Percentiles rank a stretch among this genome's conserved stretches.
phyloP scores from a whole-genome alignment of 495 filamentous ascomycete species.

The Amniculicola lignicola region DNA sequence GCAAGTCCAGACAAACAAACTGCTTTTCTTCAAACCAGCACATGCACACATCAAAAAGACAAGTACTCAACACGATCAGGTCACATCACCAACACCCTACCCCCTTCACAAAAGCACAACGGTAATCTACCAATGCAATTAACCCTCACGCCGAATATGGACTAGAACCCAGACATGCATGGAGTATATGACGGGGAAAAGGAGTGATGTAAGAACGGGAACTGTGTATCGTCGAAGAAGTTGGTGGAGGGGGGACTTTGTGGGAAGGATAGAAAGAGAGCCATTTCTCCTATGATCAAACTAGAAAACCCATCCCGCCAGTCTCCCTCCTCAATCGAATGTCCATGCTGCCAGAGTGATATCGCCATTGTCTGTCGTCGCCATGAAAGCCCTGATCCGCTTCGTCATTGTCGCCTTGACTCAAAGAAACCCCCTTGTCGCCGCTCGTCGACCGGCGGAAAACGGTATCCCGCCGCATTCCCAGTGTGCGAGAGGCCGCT shows the following conservation, averaged over 20 bases:
- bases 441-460: too few species aligned
- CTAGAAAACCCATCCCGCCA: not conserved
- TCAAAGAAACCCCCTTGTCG: not conserved
- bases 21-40: too few species aligned
- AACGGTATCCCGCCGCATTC: too few species aligned
- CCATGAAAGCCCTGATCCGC: slow-evolving; percentile 3
- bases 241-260: slow-evolving; percentile 2
- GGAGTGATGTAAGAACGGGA: slow-evolving; percentile 5
- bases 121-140: not conserved
- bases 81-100: too few species aligned
- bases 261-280: slow-evolving; percentile 11
- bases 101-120: not conserved
- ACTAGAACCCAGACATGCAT: slow-evolving; percentile 30
- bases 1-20: too few species aligned
- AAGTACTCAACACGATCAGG: too few species aligned
- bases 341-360: not conserved
- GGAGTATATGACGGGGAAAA: slow-evolving; percentile 3
- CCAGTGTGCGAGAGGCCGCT: slow-evolving; percentile 20
- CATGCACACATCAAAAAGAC: too few species aligned
- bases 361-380: not conserved
- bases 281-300: slow-evolving; percentile 14
- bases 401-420: not conserved
- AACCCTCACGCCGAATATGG: not conserved
- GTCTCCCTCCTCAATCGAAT: slow-evolving; percentile 7
- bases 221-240: slow-evolving; percentile 14